These are phyloP conservation scores for Fusarium drepaniforme DNA, from an alignment of 2,329 filamentous ascomycete species.

Conservation along the genomic window DNA sequence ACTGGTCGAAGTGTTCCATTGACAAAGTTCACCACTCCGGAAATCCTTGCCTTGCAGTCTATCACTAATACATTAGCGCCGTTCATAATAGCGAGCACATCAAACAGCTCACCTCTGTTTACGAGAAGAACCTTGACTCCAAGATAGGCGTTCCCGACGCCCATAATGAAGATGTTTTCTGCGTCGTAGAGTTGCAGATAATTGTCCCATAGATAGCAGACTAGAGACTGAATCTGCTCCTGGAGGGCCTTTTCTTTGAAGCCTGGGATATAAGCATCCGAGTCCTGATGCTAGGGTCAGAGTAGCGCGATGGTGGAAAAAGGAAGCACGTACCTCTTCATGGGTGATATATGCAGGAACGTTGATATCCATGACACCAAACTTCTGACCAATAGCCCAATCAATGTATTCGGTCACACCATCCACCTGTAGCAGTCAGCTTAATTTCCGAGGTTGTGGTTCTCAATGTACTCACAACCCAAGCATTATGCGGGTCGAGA, in stretches of 20 bases:
- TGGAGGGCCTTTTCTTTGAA: conserved; percentile 63
- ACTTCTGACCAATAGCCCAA: conserved; percentile 82
- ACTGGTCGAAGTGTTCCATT: conserved; percentile 82
- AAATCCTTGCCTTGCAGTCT: conserved; percentile 76
- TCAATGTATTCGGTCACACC: conserved; percentile 83
- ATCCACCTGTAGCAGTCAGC: conserved; percentile 74
- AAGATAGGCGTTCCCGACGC: conserved; percentile 89
- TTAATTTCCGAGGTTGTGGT: neutral
- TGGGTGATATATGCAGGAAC: conserved; percentile 82
- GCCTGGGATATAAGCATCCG: conserved; percentile 60
- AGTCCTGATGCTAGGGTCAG: conserved; percentile 53
- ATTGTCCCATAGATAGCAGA: conserved; percentile 95
- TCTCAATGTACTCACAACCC: conserved; percentile 73
- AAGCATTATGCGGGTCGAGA: conserved; percentile 86
- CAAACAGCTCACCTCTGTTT: conserved; percentile 70
- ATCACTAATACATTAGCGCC: conserved; percentile 27
- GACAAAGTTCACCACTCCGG: conserved; percentile 85
- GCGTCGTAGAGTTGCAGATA: conserved; percentile 84
- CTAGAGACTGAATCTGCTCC: conserved; percentile 76
- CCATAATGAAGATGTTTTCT: conserved; percentile 85
- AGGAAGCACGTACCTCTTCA: conserved; percentile 62
- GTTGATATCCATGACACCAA: conserved; percentile 92
- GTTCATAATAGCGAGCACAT: neutral
- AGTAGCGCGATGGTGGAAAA: neutral
- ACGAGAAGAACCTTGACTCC: conserved; percentile 86